Evolutionary conservation across 306 rosid genomes (phyloP), one percentile per base, ranked within the genome.

Genomic region (Coriaria nepalensis): DNA sequence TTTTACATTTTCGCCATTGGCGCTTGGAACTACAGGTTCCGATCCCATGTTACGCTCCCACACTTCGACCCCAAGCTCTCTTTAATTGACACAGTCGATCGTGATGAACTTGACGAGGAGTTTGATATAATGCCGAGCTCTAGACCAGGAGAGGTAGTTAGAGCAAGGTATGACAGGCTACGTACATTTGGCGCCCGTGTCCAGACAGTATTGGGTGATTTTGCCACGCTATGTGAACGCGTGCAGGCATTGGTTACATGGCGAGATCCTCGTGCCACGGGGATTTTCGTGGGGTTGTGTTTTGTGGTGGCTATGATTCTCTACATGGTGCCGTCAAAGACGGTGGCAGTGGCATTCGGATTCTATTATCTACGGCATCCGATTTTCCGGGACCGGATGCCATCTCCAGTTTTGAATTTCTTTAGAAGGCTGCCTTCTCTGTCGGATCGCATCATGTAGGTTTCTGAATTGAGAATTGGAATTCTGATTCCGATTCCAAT

Each of bases 221-320:
- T 79, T 5, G 95, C 97, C 0, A 57, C 95, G 10, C 97, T 78
- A 32, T 88, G 90, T 0, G 97, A 88, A 63, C 65, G 97, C 0
- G 49, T 79, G 62, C 95, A 88, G 2, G 84, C 97, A 0, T 38
- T 90, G 61, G 95, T 90, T 58, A 90, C 93, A n/a, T 90, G 97
- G 97, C 64, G 82, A 0, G 95, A 90, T 41, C 97, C 93, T 33
- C 73, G 79, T 4, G 95, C 90, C 7, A 90, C 84, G 0, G 95
- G 93, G 20, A 72, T 90, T 3, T 90, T 90, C 51, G 56, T 83
- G 0, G 81, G 70, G 13, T 6, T 84, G 53, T 88, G 97, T 14
- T 79, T 84, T 20, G 50, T 63, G 3, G 88, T 79, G 49, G 95
- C 95, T 0, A 29, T 79, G 51, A 10, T 68, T 13, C 5, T 90